phyloP scores from a whole-genome alignment of 2,329 filamentous ascomycete genomes.

The Fusarium phyllophilum region DNA sequence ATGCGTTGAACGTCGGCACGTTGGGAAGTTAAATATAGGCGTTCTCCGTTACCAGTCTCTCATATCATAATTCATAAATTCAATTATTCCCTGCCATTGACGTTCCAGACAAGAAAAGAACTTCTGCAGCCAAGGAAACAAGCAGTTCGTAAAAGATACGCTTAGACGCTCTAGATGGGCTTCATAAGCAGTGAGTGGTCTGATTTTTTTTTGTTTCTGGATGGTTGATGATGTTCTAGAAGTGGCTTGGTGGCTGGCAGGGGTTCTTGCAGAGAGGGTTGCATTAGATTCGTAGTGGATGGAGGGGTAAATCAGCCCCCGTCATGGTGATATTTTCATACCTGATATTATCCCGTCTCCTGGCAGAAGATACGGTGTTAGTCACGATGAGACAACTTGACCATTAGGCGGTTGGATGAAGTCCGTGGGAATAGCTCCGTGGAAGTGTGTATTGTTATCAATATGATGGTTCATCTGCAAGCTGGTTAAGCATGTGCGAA shows the following conservation, averaged over 20 bases:
- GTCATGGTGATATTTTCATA: background rate
- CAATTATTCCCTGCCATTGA: background rate
- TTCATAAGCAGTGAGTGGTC: conserved; percentile 13
- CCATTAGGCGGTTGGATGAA: background rate
- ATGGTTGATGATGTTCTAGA: conserved; percentile 21
- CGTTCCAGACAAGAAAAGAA: background rate
- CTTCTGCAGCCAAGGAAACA: background rate
- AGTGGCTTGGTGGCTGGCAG: conserved; percentile 24
- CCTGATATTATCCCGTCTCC: background rate
- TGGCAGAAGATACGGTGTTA: background rate
- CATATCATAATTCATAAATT: background rate
- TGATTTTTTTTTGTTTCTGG: conserved; percentile 9
- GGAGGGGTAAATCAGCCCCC: conserved; percentile 20
- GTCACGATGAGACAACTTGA: background rate
- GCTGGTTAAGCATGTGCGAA: background rate
- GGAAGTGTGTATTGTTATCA: background rate
- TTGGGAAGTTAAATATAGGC: background rate
- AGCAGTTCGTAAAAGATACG: background rate
- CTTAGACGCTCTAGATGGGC: conserved; percentile 4
- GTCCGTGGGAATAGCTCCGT: background rate
- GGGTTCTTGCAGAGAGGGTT: conserved; percentile 17
- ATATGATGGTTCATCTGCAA: background rate
- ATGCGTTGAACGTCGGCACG: conserved; percentile 1
- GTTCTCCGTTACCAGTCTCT: background rate
- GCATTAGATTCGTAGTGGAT: conserved; percentile 12